Evolutionary conservation across 805 yeast genomes (phyloP).

Genomic region (Candida ficus): DNA sequence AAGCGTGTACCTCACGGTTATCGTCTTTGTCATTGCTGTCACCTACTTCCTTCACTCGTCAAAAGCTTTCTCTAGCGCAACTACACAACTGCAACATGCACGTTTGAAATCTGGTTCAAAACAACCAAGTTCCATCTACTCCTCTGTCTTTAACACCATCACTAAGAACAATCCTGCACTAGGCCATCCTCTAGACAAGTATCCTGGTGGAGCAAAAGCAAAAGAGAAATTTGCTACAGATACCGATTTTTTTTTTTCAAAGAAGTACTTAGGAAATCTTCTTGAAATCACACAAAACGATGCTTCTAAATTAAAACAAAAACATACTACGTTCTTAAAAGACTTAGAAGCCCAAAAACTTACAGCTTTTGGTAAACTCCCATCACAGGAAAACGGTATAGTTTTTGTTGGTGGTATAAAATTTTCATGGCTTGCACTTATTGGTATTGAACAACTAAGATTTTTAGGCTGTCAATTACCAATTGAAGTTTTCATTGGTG

Average conservation of each 20-base stretch:
- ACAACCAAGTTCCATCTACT: neutral
- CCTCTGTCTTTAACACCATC: constrained; percentile 14
- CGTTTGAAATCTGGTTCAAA: no score
- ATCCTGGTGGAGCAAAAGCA: constrained; percentile 36
- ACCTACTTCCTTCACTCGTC: no score
- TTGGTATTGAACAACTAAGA: constrained; percentile 57
- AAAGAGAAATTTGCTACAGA: constrained; percentile 37
- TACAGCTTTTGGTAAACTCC: constrained; percentile 3
- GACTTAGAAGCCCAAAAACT: constrained; percentile 28
- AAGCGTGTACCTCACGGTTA: no score
- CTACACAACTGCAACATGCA: neutral
- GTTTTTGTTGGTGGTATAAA: constrained; percentile 75
- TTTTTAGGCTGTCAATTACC: constrained; percentile 61
- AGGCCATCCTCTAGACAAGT: constrained; percentile 36
- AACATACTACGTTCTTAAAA: constrained; percentile 33
- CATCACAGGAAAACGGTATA: constrained; percentile 43
- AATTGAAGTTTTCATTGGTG: constrained; percentile 66
- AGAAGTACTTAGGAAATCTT: constrained; percentile 39
- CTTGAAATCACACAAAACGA: constrained; percentile 35
- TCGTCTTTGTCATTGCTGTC: no score
- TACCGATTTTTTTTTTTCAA: constrained; percentile 37
- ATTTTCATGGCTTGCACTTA: constrained; percentile 63
- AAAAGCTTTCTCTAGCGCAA: no score
- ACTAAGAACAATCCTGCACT: constrained; percentile 32
- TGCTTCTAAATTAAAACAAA: constrained; percentile 29